Evolutionary conservation across 805 yeast genomes (phyloP).

Genomic region (Zygotorulaspora florentina): DNA sequence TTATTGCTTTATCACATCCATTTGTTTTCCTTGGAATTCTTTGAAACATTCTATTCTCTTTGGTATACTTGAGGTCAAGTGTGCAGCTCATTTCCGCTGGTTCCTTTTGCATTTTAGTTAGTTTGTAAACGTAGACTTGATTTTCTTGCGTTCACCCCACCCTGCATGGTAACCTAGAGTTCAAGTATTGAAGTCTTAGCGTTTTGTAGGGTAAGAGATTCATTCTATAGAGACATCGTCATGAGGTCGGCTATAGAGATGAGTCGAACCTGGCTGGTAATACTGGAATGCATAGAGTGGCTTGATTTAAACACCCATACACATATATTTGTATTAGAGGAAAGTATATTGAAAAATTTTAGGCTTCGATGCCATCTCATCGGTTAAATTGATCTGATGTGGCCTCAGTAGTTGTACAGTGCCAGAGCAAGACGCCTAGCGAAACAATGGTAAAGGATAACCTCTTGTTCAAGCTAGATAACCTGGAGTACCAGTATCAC

Average conservation of each 20-base stretch:
- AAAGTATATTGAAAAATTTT: slow-evolving; percentile 10
- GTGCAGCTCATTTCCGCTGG: slow-evolving; percentile 9
- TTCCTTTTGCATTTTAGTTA: background rate
- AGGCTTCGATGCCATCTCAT: slow-evolving; percentile 19
- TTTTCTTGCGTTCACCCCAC: too few species aligned
- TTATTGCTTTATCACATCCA: slow-evolving; percentile 7
- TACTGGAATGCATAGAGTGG: too few species aligned
- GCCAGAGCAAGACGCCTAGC: background rate
- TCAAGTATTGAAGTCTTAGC: too few species aligned
- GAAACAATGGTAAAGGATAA: slow-evolving; percentile 33
- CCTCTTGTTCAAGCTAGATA: slow-evolving; percentile 32
- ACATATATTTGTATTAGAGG: slow-evolving; percentile 3
- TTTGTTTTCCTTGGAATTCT: background rate
- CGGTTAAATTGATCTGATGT: background rate
- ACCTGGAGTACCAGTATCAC: slow-evolving; percentile 34
- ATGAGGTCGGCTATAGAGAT: too few species aligned
- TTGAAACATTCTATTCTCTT: slow-evolving; percentile 10
- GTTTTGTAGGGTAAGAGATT: background rate
- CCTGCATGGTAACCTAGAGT: too few species aligned
- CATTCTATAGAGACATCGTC: too few species aligned
- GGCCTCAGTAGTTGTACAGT: background rate
- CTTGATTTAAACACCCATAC: slow-evolving; percentile 13
- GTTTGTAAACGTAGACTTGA: too few species aligned
- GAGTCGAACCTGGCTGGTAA: too few species aligned
- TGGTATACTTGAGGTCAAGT: slow-evolving; percentile 30